Base-by-base conservation (phyloP, 2,329 filamentous ascomycete species). In the Venturia asperata region DNA sequence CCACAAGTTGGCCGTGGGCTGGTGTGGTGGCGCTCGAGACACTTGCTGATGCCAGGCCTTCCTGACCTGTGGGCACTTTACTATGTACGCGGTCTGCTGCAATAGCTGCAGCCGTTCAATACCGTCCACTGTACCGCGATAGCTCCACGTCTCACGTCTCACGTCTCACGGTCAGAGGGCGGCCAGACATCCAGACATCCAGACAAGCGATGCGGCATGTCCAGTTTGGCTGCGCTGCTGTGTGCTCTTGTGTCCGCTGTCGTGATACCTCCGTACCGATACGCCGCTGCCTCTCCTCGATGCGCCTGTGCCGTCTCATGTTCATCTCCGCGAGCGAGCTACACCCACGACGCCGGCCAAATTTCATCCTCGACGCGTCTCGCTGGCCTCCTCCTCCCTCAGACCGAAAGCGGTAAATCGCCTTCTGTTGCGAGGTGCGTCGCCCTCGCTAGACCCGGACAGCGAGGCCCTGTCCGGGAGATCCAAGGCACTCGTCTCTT, bases 61-160 rank as follows among this genome's bases (percentile, higher is more conserved):
- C 52, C 52, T 58, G 52, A 34, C 52, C 52, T 58, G 52, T 41
- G 39, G 49, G 49, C 49, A 56, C 49, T 56, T 5, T 56, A 56
- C 24, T 3, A 6, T 34, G 3, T 34, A 34, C 30, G 42, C 42
- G 17, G 17, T 45, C 42, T 13, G 24, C 17, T 52, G 49, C 24
- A 56, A n/a, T 17, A 49, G n/a, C 24, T 56, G 49, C 49, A 34
- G 27, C 11, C 49, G 27, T 34, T 19, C 49, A 19, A 30, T n/a
- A n/a, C 45, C 15, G 45, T 5, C 21, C 21, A 47, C 45, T 7
- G 17, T n/a, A 17, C 39, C 39, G 15, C 15, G 39, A 34, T 34
- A 41, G n/a, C n/a, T n/a, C 9, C 11, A 15, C 9, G 10, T 11
- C 10, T 11, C 52, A 37, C 30, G 52, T 58, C 30, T 58, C 52